Conservation (phyloP, 2,329 filamentous ascomycete genomes). For the Teratosphaeria viscida region DNA sequence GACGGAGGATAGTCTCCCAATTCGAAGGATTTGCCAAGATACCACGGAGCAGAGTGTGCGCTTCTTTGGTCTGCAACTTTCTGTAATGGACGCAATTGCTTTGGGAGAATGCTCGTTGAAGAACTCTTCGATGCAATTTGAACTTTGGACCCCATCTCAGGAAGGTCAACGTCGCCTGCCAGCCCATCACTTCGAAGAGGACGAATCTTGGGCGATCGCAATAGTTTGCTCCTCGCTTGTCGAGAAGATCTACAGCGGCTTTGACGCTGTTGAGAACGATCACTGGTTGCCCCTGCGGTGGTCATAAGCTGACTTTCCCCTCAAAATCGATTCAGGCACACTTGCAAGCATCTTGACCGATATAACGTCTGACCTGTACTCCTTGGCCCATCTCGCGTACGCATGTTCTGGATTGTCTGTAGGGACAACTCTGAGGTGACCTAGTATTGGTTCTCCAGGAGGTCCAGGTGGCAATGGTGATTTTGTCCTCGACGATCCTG, state of each 20-base stretch:
- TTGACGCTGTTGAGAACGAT: conserved; percentile 31
- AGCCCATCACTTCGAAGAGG: conserved; percentile 30
- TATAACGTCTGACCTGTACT: conserved; percentile 21
- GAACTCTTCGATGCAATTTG: conserved; percentile 34
- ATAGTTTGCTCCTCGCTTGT: conserved; percentile 27
- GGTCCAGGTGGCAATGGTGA: conserved; percentile 16
- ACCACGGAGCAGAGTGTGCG: conserved; percentile 33
- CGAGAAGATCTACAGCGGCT: conserved; percentile 30
- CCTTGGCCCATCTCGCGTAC: conserved; percentile 11
- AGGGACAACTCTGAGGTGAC: conserved; percentile 15
- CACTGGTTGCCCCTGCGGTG: conserved; percentile 26
- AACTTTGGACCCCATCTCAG: conserved; percentile 30
- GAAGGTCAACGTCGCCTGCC: conserved; percentile 36
- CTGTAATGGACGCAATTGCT: conserved; percentile 32
- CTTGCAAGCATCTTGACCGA: conserved; percentile 29
- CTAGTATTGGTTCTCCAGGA: conserved; percentile 14
- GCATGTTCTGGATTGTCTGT: conserved; percentile 14
- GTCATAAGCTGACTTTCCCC: not conserved
- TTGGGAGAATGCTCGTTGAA: conserved; percentile 35
- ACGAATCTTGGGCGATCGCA: conserved; percentile 27
- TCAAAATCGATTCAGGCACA: not conserved
- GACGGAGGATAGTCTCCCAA: conserved; percentile 24
- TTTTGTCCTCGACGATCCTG: not conserved
- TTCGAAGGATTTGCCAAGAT: conserved; percentile 31
- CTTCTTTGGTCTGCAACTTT: conserved; percentile 34